Conservation (phyloP, 176 grass and related monocot genomes). For the Oryza nivara region DNA sequence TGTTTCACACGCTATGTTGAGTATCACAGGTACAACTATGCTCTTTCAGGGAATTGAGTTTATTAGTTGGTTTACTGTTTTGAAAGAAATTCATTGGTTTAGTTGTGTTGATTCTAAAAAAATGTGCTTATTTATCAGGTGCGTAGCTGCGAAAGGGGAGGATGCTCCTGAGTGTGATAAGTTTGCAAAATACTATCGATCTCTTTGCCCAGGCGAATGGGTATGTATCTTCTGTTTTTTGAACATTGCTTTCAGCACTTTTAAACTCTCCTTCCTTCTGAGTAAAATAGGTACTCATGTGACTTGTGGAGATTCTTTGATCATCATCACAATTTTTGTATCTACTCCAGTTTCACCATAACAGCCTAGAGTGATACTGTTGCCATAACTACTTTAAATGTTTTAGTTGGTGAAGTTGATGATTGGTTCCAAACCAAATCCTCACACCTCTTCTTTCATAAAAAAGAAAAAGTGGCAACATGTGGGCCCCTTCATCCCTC, state of each 20-base stretch:
- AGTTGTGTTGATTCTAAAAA: not conserved
- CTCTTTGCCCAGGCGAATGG: constrained; percentile 90
- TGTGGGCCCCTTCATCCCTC: not conserved
- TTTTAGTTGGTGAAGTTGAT: not conserved
- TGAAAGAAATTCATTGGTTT: not conserved
- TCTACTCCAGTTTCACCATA: not conserved
- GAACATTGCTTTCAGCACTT: constrained; percentile 15
- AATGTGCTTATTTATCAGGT: constrained; percentile 47
- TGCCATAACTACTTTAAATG: not conserved
- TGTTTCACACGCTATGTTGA: constrained; percentile 93
- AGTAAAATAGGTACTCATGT: not conserved
- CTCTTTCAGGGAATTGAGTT: not conserved
- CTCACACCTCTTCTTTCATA: not conserved
- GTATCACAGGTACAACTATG: constrained; percentile 65
- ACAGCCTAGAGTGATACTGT: not conserved
- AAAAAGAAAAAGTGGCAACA: not conserved
- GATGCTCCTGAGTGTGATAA: constrained; percentile 75
- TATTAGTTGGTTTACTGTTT: not conserved
- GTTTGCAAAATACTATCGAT: constrained; percentile 81
- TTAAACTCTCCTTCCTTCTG: not conserved
- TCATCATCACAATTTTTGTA: not conserved
- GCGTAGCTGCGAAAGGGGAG: constrained; percentile 71
- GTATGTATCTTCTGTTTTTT: constrained; percentile 50
- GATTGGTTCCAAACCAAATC: not conserved
- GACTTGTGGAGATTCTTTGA: not conserved